Base-by-base conservation (phyloP, 1,139 yeast genomes). In the Candida sp. region DNA sequence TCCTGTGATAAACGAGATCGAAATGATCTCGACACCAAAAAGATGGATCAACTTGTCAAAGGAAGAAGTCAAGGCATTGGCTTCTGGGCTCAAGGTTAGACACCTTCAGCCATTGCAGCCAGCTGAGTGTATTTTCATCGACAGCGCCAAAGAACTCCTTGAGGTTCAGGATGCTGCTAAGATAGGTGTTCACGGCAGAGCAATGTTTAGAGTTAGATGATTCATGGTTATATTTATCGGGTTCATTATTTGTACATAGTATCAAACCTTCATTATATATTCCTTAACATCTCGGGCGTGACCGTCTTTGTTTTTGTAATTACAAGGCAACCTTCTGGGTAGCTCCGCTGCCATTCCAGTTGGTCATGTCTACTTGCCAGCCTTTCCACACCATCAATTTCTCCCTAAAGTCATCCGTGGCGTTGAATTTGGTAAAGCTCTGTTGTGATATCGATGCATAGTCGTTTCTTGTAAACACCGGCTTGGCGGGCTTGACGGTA, bases 361-460 rank as follows among this genome's bases (percentile, higher is more conserved):
- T 63, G 25, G 90, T 78, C 96, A 92, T 89, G 62, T 92, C 96
- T 3, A 90, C 82, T 63, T 88, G 91, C 94, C 96, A 92, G 40
- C 85, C 86, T 59, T 85, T 84, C 96, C 96, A 92, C 56, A 84
- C 80, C 68, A 75, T 60, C 25, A 77, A 59, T 44, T 67, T 64
- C 52, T 76, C 81, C 60, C 77, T 69, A 61, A 75, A 77, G 49
- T 77, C 78, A 27, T 63, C 72, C 1, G 66, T 62, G 30, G 55
- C 50, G 23, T 44, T 46, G 41, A 62, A 59, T 22, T 58, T 57
- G 23, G 58, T 57, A 40, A 69, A 60, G 45, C 65, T 66, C 49
- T 67, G 73, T 44, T 65, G 67, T 3, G 77, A 68, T 9, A 46
- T 50, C 0, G 72, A 61, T 2, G 78, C 78, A 56, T 69, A 75